phyloP scores from a whole-genome alignment of 2,329 filamentous ascomycete species.

The Alternaria panax region DNA sequence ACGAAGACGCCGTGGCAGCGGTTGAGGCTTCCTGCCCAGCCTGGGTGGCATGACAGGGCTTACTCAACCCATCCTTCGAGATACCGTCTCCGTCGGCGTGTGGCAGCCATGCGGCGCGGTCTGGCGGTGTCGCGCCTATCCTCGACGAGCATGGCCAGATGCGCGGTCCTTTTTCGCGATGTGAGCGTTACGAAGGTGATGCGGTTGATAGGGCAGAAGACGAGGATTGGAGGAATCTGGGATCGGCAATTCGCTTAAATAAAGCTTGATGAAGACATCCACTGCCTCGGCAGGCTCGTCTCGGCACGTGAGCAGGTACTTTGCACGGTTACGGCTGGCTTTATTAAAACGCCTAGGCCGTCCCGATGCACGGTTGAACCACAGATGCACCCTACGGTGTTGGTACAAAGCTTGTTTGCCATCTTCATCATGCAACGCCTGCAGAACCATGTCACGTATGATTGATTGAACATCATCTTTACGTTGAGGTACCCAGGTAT shows the following conservation, averaged over 20 bases:
- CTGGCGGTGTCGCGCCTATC: constrained; percentile 2
- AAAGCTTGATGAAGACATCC: constrained; percentile 9
- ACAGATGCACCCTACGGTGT: neutral
- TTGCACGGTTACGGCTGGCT: neutral
- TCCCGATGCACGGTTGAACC: constrained; percentile 2
- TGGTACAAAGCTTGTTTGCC: neutral
- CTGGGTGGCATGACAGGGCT: neutral
- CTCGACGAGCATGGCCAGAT: neutral
- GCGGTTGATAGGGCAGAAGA: constrained; percentile 9
- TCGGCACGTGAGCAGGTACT: constrained; percentile 6
- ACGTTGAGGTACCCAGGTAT: neutral
- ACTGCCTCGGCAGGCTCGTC: neutral
- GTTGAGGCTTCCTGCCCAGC: constrained; percentile 11
- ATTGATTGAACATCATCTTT: neutral
- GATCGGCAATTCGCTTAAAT: constrained; percentile 12
- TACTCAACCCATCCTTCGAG: constrained; percentile 6
- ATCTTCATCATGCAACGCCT: neutral
- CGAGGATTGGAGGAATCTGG: constrained; percentile 11
- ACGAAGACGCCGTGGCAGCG: constrained; percentile 9
- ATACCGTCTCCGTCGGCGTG: neutral
- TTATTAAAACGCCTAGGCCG: neutral
- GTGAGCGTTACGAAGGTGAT: constrained; percentile 1
- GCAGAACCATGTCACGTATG: neutral
- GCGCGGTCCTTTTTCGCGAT: constrained; percentile 2
- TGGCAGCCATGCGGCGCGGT: neutral